Conservation (phyloP, 192 early-diverging fungal species). For the Coemansia sp. region DNA sequence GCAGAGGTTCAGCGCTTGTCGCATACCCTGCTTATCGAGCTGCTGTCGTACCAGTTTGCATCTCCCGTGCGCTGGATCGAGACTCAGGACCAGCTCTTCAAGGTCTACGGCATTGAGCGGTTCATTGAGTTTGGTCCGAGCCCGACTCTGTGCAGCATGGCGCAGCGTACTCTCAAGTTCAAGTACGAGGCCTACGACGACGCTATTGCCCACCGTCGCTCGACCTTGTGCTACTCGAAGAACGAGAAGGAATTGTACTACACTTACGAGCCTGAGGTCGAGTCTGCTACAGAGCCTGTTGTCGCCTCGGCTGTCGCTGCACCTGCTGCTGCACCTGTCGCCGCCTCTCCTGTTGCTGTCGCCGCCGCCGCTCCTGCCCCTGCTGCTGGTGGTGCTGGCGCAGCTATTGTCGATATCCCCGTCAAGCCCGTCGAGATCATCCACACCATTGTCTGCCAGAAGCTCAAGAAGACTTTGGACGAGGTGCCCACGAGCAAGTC, state of each 20-base stretch:
- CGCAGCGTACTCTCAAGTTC: constrained; percentile 88
- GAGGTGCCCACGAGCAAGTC: constrained; percentile 66
- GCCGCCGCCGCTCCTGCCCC: constrained; percentile 57
- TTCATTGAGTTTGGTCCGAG: constrained; percentile 91
- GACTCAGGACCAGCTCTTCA: constrained; percentile 93
- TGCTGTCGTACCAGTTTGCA: constrained; percentile 94
- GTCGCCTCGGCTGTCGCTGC: constrained; percentile 49
- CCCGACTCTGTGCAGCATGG: constrained; percentile 96
- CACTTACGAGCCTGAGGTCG: constrained; percentile 72
- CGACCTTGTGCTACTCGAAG: constrained; percentile 87
- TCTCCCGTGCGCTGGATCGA: constrained; percentile 96
- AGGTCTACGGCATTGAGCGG: constrained; percentile 82
- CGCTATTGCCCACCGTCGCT: constrained; percentile 86
- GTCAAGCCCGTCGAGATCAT: constrained; percentile 83
- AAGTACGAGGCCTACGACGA: constrained; percentile 97
- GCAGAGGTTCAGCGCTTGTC: constrained; percentile 84
- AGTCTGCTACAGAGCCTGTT: constrained; percentile 56
- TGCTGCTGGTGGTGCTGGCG: constrained; percentile 45
- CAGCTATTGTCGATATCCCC: constrained; percentile 75
- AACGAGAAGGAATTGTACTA: constrained; percentile 95
- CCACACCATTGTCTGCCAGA: constrained; percentile 84
- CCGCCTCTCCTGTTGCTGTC: constrained; percentile 58
- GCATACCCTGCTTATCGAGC: constrained; percentile 84
- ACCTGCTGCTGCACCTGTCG: constrained; percentile 53
- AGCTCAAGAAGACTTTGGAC: constrained; percentile 77